Base-by-base conservation (phyloP, 139 green algal genomes). In the Mychonastes homosphaera region DNA sequence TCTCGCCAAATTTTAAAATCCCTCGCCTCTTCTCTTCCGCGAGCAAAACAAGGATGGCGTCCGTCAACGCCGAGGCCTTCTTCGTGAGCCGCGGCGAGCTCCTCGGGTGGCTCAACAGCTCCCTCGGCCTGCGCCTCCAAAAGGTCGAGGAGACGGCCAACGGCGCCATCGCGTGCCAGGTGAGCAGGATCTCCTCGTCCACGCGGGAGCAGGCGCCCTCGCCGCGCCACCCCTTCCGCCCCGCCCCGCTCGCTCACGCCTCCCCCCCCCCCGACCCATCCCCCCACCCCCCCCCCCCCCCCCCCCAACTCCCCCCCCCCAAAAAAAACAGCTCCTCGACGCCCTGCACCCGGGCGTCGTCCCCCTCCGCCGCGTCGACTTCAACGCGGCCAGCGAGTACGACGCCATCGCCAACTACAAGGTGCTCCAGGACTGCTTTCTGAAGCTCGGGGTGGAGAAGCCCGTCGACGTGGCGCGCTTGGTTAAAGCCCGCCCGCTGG, bases 361-460 rank as follows among this genome's bases (percentile, higher is more conserved):
- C 2, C 79, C 82, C 4, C 38, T 55, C 18, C 2, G 63, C 33
- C 72, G 92, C 81, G 82, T 98, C 5, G 91, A 97, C 64, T 97
- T 94, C 79, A 91, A 96, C 62, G 89, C 92, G n/a, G 90, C 82
- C 44, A 86, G 72, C 36, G 90, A 97, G 58, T 95, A 95, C 56
- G 86, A 96, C 43, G 89, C 85, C 67, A 85, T 97, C 33, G 79
- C 83, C 61, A 98, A 98, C 67, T 97, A 96, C 83, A 98, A 97
- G 71, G 77, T 94, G 13, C 78, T 98, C 32, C 92, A 99, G 61
- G 77, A 86, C 34, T 84, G 83, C 4, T 98, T 98, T 65, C 87
- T 83, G 62, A 95, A 95, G 75, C 69, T 87, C 2, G 79, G 80
- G 15, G 78, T 98, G 15, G 69, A 88, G 36, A 94, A 91, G 85